Percentiles rank a stretch among this genome's conserved stretches.
phyloP scores from a whole-genome alignment of 768 basidiomycete genomes.

The Fomitopsis serialis region DNA sequence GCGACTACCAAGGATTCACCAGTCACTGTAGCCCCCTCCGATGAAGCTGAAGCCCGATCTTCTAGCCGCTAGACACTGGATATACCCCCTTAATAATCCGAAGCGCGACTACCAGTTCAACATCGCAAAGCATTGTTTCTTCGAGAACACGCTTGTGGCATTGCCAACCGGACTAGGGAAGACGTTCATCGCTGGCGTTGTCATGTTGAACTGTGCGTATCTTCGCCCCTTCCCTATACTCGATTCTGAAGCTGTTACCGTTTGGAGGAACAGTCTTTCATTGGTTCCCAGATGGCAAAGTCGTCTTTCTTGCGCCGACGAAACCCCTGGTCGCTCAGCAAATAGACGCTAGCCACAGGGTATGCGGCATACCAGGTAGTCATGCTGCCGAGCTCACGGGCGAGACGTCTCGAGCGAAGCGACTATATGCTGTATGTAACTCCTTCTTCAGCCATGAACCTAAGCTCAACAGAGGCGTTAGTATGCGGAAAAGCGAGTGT shows the following conservation, averaged over 20 bases:
- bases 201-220: conserved; percentile 87
- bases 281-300: conserved; percentile 90
- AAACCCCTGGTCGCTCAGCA: conserved; percentile 97
- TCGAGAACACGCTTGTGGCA: conserved; percentile 91
- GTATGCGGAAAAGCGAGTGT: conserved; percentile 83
- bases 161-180: conserved; percentile 96
- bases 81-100: conserved; percentile 84
- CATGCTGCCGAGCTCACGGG: conserved; percentile 90
- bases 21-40: conserved; percentile 45
- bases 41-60: conserved; percentile 79
- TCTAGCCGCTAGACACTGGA: conserved; percentile 80
- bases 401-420: conserved; percentile 44
- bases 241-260: neutral
- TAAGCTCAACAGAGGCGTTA: conserved; percentile 20
- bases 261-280: conserved; percentile 56
- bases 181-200: conserved; percentile 94
- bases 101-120: conserved; percentile 95
- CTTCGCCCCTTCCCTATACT: conserved; percentile 4
- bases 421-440: conserved; percentile 54
- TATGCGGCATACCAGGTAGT: conserved; percentile 86
- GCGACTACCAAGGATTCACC: neutral
- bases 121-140: conserved; percentile 79
- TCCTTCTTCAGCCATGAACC: neutral
- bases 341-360: conserved; percentile 86
- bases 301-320: conserved; percentile 93